Conservation (phyloP, 2,329 filamentous ascomycete species). For the Aspergillus candidus region DNA sequence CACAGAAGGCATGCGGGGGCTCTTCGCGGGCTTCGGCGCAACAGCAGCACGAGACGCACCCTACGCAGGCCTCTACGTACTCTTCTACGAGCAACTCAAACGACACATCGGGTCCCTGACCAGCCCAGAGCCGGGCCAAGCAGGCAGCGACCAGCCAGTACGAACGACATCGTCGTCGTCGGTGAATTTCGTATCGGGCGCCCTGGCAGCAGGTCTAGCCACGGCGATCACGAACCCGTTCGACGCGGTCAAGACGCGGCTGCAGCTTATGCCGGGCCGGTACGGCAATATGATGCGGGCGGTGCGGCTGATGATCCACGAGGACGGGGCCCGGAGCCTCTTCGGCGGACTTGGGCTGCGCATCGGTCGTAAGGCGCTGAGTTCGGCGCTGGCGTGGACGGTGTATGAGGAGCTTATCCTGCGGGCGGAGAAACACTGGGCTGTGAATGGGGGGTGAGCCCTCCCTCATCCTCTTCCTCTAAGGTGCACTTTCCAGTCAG, state of each 20-base stretch:
- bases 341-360: slow-evolving; percentile 81
- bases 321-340: slow-evolving; percentile 74
- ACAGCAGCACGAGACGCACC: slow-evolving; percentile 93
- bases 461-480: too few relatives aligned
- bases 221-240: slow-evolving; percentile 93
- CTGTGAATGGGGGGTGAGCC: slow-evolving; percentile 18
- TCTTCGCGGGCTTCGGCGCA: slow-evolving; percentile 90
- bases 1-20: slow-evolving; percentile 69
- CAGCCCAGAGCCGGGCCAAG: slow-evolving; percentile 4
- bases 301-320: slow-evolving; percentile 66
- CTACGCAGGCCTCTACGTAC: slow-evolving; percentile 88
- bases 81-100: slow-evolving; percentile 71
- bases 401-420: slow-evolving; percentile 90
- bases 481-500: too few relatives aligned
- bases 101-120: slow-evolving; percentile 26
- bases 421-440: slow-evolving; percentile 53
- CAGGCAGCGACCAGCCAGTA: slow-evolving; percentile 13
- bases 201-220: slow-evolving; percentile 72
- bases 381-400: slow-evolving; percentile 94
- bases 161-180: slow-evolving; percentile 35
- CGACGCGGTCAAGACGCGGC: slow-evolving; percentile 89
- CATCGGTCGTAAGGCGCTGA: slow-evolving; percentile 86
- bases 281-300: slow-evolving; percentile 82
- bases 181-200: slow-evolving; percentile 81
- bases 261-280: slow-evolving; percentile 77